phyloP scores from a whole-genome alignment of 2,329 filamentous ascomycete species.

The Diplodia scrobiculata region DNA sequence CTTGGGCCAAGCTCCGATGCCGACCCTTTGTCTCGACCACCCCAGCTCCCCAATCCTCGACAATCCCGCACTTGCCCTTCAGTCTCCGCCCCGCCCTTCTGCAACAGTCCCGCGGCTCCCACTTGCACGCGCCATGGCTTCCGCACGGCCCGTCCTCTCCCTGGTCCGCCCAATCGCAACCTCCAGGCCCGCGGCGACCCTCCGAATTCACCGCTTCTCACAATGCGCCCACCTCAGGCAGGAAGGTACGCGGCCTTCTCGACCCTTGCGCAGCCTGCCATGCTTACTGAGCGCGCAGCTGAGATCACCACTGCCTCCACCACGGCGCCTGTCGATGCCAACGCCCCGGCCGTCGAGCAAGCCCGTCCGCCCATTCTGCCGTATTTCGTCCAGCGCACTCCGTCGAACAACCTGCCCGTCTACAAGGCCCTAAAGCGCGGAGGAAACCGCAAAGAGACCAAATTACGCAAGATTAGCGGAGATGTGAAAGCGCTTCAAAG shows the following conservation, averaged over 20 bases:
- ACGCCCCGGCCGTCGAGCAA: constrained; percentile 40
- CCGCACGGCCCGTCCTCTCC: constrained; percentile 41
- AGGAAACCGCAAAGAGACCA: constrained; percentile 72
- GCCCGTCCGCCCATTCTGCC: constrained; percentile 49
- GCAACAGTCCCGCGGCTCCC: not conserved
- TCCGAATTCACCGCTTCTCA: constrained; percentile 49
- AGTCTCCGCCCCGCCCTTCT: not conserved
- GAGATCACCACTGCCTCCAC: constrained; percentile 37
- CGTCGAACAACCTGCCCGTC: constrained; percentile 70
- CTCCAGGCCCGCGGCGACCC: constrained; percentile 42
- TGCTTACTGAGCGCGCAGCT: constrained; percentile 30
- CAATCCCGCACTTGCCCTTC: not conserved
- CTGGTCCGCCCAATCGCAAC: constrained; percentile 47
- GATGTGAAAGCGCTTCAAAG: constrained; percentile 64
- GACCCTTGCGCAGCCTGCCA: constrained; percentile 31
- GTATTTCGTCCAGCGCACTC: constrained; percentile 74
- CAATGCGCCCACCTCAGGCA: constrained; percentile 16
- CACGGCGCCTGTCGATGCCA: constrained; percentile 42
- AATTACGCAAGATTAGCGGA: constrained; percentile 78
- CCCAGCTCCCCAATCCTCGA: not conserved
- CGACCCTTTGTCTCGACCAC: constrained; percentile 2
- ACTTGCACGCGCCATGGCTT: constrained; percentile 39
- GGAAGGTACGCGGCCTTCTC: constrained; percentile 6
- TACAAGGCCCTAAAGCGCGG: constrained; percentile 75
- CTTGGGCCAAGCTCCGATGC: constrained; percentile 25